These are phyloP conservation scores for Hevea brasiliensis DNA, from an alignment of 345 rosid genomes.

Conservation along the genomic window DNA sequence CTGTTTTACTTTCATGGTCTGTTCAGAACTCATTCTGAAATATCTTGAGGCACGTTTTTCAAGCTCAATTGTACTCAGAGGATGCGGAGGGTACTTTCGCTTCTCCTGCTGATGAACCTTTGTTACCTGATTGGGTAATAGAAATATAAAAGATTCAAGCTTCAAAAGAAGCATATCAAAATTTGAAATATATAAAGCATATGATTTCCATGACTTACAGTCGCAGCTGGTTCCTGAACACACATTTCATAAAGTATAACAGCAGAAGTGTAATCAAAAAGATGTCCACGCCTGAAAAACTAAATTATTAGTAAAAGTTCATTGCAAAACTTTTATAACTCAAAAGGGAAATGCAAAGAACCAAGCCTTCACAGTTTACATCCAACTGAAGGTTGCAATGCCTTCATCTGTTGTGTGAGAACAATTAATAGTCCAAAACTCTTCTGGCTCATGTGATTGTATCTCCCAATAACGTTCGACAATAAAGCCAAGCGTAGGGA, in stretches of 20 bases:
- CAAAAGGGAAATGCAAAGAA: conserved; percentile 12
- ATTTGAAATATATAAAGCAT: conserved; percentile 12
- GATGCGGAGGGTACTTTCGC: conserved; percentile 83
- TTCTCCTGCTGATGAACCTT: conserved; percentile 77
- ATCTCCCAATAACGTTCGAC: conserved; percentile 97
- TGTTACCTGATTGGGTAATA: conserved; percentile 60
- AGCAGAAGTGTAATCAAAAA: conserved; percentile 80
- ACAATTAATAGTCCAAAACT: conserved; percentile 88
- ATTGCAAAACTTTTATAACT: conserved; percentile 11
- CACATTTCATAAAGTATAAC: conserved; percentile 91
- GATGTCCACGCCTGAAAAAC: conserved; percentile 85
- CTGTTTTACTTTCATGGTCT: conserved; percentile 81
- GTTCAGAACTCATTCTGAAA: conserved; percentile 93
- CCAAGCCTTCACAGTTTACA: conserved; percentile 45
- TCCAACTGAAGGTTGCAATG: conserved; percentile 75
- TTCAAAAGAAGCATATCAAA: conserved; percentile 19
- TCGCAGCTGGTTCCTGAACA: conserved; percentile 78
- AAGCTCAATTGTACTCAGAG: conserved; percentile 93
- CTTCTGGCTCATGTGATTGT: conserved; percentile 95
- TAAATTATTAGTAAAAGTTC: conserved; percentile 16
- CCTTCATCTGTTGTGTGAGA: conserved; percentile 82
- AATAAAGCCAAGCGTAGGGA: conserved; percentile 94
- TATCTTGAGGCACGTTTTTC: conserved; percentile 95
- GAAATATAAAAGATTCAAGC: conserved; percentile 7
- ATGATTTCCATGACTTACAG: conserved; percentile 53